phyloP scores from a whole-genome alignment of 2,329 filamentous ascomycete genomes.

The Myriosclerotinia curreyana region DNA sequence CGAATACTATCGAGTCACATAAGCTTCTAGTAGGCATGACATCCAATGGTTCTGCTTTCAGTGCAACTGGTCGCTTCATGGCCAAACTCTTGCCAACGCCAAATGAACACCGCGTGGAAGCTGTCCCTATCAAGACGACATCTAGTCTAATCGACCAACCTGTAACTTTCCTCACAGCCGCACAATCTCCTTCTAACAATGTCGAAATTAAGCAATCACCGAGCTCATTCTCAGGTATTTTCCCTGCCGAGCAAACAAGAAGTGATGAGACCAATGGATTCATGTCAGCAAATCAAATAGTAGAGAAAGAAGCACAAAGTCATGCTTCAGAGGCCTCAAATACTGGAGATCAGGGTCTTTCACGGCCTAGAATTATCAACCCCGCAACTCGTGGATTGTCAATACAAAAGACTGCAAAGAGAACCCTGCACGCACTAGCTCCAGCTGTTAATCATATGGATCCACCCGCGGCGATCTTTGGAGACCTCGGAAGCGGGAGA shows the following conservation, averaged over 20 bases:
- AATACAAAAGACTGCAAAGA: slow-evolving; percentile 30
- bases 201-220: slow-evolving; percentile 21
- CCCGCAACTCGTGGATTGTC: slow-evolving; percentile 35
- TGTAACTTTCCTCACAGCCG: slow-evolving; percentile 10
- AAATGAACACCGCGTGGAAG: background rate
- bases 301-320: slow-evolving; percentile 3
- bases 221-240: slow-evolving; percentile 1
- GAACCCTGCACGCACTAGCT: slow-evolving; percentile 26
- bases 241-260: background rate
- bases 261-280: slow-evolving; percentile 9
- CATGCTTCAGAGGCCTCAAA: background rate
- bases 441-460: slow-evolving; percentile 24
- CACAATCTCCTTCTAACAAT: slow-evolving; percentile 13
- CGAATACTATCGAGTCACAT: background rate
- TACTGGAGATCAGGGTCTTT: slow-evolving; percentile 10
- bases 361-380: slow-evolving; percentile 30
- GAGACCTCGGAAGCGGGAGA: slow-evolving; percentile 11
- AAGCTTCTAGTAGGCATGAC: background rate
- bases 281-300: slow-evolving; percentile 18
- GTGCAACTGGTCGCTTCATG: slow-evolving; percentile 13
- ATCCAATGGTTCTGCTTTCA: slow-evolving; percentile 2
- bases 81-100: background rate
- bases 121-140: background rate
- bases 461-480: slow-evolving; percentile 15
- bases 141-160: background rate